Evolutionary conservation across 257 asterid species (phyloP).

Genomic region (Henckelia pumila): DNA sequence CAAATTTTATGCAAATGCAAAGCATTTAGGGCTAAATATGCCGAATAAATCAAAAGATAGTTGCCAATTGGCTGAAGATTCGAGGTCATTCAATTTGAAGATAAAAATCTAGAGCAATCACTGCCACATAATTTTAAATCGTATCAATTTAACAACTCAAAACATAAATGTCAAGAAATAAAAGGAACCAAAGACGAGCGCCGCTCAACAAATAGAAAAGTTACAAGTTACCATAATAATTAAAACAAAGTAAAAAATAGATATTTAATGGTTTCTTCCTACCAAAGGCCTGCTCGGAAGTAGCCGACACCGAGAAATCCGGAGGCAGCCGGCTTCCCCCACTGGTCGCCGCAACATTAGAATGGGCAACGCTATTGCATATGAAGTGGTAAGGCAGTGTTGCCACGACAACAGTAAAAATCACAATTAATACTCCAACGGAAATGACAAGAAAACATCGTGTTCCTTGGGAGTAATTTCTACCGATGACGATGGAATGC

Average conservation of each 20-base stretch:
- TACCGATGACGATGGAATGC: too few relatives aligned
- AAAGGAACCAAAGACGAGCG: not conserved
- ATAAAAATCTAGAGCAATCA: constrained; percentile 11
- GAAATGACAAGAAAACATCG: too few relatives aligned
- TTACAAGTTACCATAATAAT: not conserved
- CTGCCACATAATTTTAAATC: not conserved
- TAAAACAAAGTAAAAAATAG: constrained; percentile 5
- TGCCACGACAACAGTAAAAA: too few relatives aligned
- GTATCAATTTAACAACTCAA: not conserved
- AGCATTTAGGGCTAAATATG: not conserved
- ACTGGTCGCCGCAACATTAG: constrained; percentile 33
- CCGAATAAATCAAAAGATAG: not conserved
- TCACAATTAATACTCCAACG: too few relatives aligned
- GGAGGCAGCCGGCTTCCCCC: constrained; percentile 45
- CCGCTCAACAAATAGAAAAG: constrained; percentile 2
- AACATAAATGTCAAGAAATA: not conserved
- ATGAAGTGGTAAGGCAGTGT: too few relatives aligned
- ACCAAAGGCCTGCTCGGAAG: constrained; percentile 91
- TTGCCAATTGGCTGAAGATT: constrained; percentile 11
- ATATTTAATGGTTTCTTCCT: constrained; percentile 19
- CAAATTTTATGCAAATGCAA: constrained; percentile 19
- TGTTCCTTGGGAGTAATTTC: too few relatives aligned
- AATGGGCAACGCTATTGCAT: too few relatives aligned
- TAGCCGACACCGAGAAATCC: constrained; percentile 65
- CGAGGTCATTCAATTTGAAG: constrained; percentile 16